phyloP scores from a whole-genome alignment of 2,329 filamentous ascomycete species.

The Thermothelomyces thermophilus region DNA sequence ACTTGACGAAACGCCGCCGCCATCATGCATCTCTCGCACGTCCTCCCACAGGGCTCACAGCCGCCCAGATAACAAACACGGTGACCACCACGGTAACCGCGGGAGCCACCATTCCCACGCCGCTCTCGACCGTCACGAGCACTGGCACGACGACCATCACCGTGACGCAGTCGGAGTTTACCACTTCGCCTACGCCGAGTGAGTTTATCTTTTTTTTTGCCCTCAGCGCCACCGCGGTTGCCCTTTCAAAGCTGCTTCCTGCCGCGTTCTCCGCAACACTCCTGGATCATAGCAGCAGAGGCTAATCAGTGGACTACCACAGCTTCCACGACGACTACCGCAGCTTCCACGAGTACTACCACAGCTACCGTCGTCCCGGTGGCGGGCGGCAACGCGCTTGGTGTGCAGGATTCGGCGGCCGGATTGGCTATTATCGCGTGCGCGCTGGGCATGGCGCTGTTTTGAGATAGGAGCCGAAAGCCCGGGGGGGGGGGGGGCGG shows the following conservation, averaged over 20 bases:
- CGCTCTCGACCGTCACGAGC: no score
- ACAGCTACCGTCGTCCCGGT: slow-evolving; percentile 19
- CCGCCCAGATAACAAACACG: slow-evolving; percentile 19
- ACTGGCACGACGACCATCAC: background rate
- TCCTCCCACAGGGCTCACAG: slow-evolving; percentile 18
- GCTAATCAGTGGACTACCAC: no score
- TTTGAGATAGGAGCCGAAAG: slow-evolving; percentile 16
- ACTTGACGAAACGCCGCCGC: background rate
- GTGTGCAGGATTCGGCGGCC: slow-evolving; percentile 15
- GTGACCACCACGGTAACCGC: background rate
- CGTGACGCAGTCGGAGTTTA: no score
- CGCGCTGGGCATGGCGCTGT: slow-evolving; percentile 18
- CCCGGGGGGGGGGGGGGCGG: no score
- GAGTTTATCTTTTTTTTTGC: no score
- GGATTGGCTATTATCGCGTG: slow-evolving; percentile 19
- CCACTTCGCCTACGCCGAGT: background rate
- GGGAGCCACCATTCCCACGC: no score
- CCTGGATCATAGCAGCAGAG: no score
- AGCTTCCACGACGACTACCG: background rate
- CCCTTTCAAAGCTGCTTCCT: no score
- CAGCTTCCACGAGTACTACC: slow-evolving; percentile 1
- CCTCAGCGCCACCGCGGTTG: no score
- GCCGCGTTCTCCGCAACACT: no score
- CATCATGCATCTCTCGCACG: slow-evolving; percentile 22
- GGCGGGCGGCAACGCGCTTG: slow-evolving; percentile 6